Evolutionary conservation across 768 basidiomycete genomes (phyloP).

Genomic region (Lanmaoa pseudosensibilis): DNA sequence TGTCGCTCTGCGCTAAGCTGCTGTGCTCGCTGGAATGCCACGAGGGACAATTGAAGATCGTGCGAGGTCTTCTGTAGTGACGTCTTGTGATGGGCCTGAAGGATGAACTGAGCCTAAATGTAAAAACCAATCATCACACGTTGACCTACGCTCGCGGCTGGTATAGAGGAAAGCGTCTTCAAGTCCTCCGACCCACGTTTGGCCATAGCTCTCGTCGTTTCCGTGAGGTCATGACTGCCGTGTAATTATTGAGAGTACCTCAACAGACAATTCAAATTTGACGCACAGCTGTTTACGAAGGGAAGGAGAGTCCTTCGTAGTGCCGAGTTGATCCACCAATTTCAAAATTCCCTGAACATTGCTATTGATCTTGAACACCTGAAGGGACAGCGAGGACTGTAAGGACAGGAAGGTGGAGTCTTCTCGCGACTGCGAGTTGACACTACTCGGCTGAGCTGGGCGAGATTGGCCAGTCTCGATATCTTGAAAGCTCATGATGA

Average conservation of each 20-base stretch:
- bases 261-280: neutral
- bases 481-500: constrained; percentile 51
- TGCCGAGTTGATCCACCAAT: constrained; percentile 96
- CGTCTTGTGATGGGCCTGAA: constrained; percentile 76
- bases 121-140: neutral
- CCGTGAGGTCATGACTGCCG: constrained; percentile 88
- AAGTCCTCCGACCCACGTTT: constrained; percentile 92
- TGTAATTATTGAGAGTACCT: constrained; percentile 2
- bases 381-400: constrained; percentile 80
- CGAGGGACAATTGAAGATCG: constrained; percentile 86
- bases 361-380: constrained; percentile 98
- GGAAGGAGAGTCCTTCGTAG: constrained; percentile 70
- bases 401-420: constrained; percentile 75
- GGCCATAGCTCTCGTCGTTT: constrained; percentile 91
- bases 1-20: constrained; percentile 89
- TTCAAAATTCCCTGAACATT: constrained; percentile 95
- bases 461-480: constrained; percentile 45
- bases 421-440: constrained; percentile 45
- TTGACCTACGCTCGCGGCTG: constrained; percentile 53
- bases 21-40: constrained; percentile 90
- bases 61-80: constrained; percentile 89
- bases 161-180: constrained; percentile 80
- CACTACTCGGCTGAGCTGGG: constrained; percentile 26
- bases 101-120: neutral
- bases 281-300: constrained; percentile 85